phyloP scores from a whole-genome alignment of 2,329 filamentous ascomycete species.

The Lachnellula hyalina region DNA sequence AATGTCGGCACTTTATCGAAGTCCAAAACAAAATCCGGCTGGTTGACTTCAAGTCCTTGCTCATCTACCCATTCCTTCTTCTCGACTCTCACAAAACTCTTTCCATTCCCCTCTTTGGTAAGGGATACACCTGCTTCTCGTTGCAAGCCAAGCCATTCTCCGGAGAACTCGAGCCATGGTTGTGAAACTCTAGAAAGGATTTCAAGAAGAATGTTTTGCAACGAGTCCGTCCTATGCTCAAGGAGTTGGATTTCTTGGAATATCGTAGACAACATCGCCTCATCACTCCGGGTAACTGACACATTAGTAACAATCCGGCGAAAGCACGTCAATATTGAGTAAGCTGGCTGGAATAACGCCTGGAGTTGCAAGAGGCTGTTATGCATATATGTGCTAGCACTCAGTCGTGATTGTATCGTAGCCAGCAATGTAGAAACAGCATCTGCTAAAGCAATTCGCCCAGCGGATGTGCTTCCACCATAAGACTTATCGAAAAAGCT shows the following conservation, averaged over 20 bases:
- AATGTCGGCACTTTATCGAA: slow-evolving; percentile 65
- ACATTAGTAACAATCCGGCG: slow-evolving; percentile 26
- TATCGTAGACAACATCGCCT: slow-evolving; percentile 55
- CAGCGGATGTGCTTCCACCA: slow-evolving; percentile 22
- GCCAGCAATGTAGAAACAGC: slow-evolving; percentile 34
- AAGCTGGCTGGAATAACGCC: slow-evolving; percentile 27
- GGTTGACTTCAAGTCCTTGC: slow-evolving; percentile 50
- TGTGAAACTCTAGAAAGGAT: slow-evolving; percentile 57
- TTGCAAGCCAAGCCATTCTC: slow-evolving; percentile 70
- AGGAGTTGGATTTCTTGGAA: slow-evolving; percentile 58
- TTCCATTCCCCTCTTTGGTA: slow-evolving; percentile 41
- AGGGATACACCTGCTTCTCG: slow-evolving; percentile 51
- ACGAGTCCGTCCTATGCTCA: slow-evolving; percentile 56
- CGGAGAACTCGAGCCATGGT: slow-evolving; percentile 63
- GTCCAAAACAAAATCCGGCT: slow-evolving; percentile 59
- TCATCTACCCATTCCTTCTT: slow-evolving; percentile 52
- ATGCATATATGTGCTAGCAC: slow-evolving; percentile 18
- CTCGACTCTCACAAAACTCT: slow-evolving; percentile 57
- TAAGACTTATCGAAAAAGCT: slow-evolving; percentile 28
- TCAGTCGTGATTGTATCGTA: slow-evolving; percentile 29
- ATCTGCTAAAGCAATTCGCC: slow-evolving; percentile 32
- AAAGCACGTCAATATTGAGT: slow-evolving; percentile 30
- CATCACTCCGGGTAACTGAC: slow-evolving; percentile 43
- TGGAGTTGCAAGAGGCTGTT: slow-evolving; percentile 31
- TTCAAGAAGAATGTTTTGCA: slow-evolving; percentile 61